These are phyloP conservation scores for Pleurotus sapidus DNA, from an alignment of 768 basidiomycete species.

Conservation along the genomic window DNA sequence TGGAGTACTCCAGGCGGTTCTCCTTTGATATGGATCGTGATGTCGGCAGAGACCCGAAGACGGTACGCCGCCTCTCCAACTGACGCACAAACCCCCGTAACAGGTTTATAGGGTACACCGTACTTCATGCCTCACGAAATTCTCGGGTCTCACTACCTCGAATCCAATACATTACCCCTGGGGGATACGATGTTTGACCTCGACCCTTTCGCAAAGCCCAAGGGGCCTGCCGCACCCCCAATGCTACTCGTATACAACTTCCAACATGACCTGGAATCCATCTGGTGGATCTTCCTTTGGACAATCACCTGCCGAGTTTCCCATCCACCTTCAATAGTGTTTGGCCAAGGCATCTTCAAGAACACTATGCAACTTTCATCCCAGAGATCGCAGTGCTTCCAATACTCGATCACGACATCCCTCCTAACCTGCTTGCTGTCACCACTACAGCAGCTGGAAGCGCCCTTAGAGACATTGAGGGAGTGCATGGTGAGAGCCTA, in stretches of 20 bases:
- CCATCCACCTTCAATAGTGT: not conserved
- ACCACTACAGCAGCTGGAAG: too few relatives aligned
- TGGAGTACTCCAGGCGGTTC: not conserved
- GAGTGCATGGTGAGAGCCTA: too few relatives aligned
- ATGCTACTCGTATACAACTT: not conserved
- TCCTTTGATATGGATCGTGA: too few relatives aligned
- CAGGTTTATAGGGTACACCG: not conserved
- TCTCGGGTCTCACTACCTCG: not conserved
- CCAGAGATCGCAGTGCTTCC: too few relatives aligned
- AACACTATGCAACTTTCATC: too few relatives aligned
- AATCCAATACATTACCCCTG: too few relatives aligned
- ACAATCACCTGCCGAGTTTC: not conserved
- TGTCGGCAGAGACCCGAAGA: too few relatives aligned
- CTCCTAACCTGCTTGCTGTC: too few relatives aligned
- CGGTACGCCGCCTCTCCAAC: too few relatives aligned
- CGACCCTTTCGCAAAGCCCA: not conserved
- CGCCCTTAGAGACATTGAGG: too few relatives aligned
- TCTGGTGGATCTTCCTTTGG: constrained; percentile 4
- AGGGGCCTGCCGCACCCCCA: not conserved
- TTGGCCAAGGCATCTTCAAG: not conserved
- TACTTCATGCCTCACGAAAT: constrained; percentile 6
- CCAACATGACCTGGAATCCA: not conserved
- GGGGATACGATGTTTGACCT: not conserved
- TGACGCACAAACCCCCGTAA: too few relatives aligned
- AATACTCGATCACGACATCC: too few relatives aligned